Evolutionary conservation across 192 early-diverging fungal genomes (phyloP).

Genomic region (Jimgerdemannia flammicorona): DNA sequence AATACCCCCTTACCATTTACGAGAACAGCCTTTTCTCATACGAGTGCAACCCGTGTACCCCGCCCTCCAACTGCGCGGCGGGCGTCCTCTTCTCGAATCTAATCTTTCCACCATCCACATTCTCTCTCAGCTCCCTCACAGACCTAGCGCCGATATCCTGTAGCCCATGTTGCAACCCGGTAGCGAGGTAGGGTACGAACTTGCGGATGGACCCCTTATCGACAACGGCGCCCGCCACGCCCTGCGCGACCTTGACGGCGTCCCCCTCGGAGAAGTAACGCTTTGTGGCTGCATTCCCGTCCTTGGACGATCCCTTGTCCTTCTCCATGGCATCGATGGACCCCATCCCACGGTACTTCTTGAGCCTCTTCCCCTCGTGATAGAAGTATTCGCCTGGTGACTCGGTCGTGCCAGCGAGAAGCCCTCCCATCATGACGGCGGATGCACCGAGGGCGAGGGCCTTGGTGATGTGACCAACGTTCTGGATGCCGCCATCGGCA

Average conservation of each 20-base stretch:
- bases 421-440: constrained; percentile 98
- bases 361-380: constrained; percentile 94
- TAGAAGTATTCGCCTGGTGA: constrained; percentile 98
- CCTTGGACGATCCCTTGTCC: constrained; percentile 37
- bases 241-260: constrained; percentile 98
- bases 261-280: constrained; percentile 98
- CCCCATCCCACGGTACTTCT: constrained; percentile 99
- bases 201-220: constrained; percentile 96
- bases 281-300: constrained; percentile 75
- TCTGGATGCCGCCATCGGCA: constrained; percentile 96
- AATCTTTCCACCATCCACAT: constrained; percentile 66
- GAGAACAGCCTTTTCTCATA: constrained; percentile 78
- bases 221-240: constrained; percentile 94
- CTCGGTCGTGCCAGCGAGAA: constrained; percentile 94
- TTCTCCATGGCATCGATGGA: constrained; percentile 92
- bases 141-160: constrained; percentile 92
- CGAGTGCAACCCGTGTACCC: constrained; percentile 87
- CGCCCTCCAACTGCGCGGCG: constrained; percentile 94
- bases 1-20: constrained; percentile 16
- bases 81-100: constrained; percentile 95
- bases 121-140: constrained; percentile 63
- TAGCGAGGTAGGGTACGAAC: constrained; percentile 87
- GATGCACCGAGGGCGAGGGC: constrained; percentile 91
- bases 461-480: constrained; percentile 98
- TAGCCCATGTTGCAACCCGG: constrained; percentile 94